Base-by-base conservation (phyloP, 2,329 filamentous ascomycete genomes). In the Phyllosticta citrichinensis region DNA sequence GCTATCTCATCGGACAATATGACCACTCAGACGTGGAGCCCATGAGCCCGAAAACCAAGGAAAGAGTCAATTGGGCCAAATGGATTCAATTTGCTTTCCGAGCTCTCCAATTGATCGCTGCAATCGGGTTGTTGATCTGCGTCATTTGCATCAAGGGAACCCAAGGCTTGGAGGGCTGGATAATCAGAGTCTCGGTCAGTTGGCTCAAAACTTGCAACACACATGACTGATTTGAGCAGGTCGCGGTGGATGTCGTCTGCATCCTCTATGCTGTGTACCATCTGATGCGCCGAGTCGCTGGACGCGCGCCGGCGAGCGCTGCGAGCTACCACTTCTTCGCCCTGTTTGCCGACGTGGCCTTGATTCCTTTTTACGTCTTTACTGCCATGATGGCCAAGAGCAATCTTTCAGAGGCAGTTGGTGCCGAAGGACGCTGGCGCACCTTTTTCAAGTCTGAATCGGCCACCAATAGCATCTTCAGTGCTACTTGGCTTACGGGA, bases 281-380 rank as follows among this genome's bases (percentile, higher is more conserved):
- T 71, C 83, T 95, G 50, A 79, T 83, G 14, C 84, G 89, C 33
- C 83, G 86, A 47, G 82, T 89, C 0, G 84, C 84, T 55, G 83
- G 80, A 53, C 85, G 91, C 57, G 85, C 91, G 0, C 86, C 93
- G 0, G 87, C 80, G 3, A 96, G 90, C 22, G 89, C 91, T 19
- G 87, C 90, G 14, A 93, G 90, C 65, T 97, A 97, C 74, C 91
- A 95, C 74, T 76, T 94, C 62, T 97, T 97, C 71, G 85, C 91
- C 2, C 80, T 83, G 11, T 76, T 91, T 52, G 82, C 88, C 52
- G 93, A 97, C 71, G 75, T 78, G n/a, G 81, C 81, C 19, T 75
- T 87, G 58, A 78, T 86, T 35, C 83, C 84, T 0, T 86, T 87
- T 70, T 85, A 84, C 65, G 77, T 81, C 62, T 86, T 85, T 69